Conservation (phyloP, 306 rosid genomes). For the Arachis hypogaea region DNA sequence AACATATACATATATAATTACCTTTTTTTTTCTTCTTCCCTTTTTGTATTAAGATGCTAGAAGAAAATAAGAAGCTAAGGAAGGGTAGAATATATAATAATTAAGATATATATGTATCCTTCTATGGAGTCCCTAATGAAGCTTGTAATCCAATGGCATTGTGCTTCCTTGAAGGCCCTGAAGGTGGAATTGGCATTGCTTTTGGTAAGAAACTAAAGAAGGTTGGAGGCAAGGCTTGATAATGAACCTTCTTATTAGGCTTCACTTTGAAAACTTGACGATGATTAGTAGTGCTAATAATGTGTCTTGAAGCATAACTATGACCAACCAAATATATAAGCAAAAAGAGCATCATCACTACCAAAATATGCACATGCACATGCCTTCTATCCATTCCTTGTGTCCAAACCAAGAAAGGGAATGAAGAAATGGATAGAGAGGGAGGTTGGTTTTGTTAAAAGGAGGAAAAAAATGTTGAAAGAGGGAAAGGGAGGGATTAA, state of each 20-base stretch:
- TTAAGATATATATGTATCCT: neutral
- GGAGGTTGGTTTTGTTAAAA: neutral
- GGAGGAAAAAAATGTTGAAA: neutral
- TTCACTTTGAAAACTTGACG: slow-evolving; percentile 48
- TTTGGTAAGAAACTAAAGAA: slow-evolving; percentile 67
- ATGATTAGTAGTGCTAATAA: neutral
- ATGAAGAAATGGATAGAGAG: neutral
- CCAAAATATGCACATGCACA: slow-evolving; percentile 27
- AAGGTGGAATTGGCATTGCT: slow-evolving; percentile 71
- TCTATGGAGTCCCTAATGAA: slow-evolving; percentile 56
- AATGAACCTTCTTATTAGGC: slow-evolving; percentile 39
- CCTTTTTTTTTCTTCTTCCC: slow-evolving; percentile 14
- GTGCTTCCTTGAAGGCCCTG: slow-evolving; percentile 86
- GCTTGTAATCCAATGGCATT: slow-evolving; percentile 64
- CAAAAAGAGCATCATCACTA: slow-evolving; percentile 38
- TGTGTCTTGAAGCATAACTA: slow-evolving; percentile 47
- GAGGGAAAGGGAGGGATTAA: slow-evolving; percentile 8
- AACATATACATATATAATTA: slow-evolving; percentile 31
- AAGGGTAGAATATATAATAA: too few species aligned
- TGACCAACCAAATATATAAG: slow-evolving; percentile 45
- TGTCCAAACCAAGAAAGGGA: neutral
- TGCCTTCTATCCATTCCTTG: slow-evolving; percentile 50
- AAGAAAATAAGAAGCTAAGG: neutral
- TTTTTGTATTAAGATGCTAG: neutral
- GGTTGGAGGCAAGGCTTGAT: slow-evolving; percentile 28